Base-by-base conservation (phyloP, 202 grass and related monocot species). In the Panicum virgatum region DNA sequence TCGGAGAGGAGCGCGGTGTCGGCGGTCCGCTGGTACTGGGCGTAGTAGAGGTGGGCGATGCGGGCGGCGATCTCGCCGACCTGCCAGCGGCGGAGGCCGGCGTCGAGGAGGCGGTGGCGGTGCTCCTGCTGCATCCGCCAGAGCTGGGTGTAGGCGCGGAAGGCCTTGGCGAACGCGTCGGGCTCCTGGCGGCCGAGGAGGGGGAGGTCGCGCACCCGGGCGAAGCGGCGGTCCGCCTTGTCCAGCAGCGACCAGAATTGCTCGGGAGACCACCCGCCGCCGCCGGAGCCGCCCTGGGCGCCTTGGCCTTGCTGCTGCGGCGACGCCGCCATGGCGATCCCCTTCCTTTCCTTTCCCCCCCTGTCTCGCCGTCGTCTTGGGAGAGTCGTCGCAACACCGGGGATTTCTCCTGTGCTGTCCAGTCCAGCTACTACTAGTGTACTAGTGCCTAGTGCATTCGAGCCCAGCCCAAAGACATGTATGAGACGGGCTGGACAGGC, bases 41-140 rank as follows among this genome's bases (percentile, higher is more conserved):
- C 89, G 50, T 94, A 98, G 88, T 98, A 98, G 15, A 98, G 92
- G 67, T 93, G 88, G 2, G 95, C 92, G 88, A 95, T 98, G 78
- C 95, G 84, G 27, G 95, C 87, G 72, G 95, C 92, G 79, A 98
- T 91, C 90, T 98, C 92, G 27, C 95, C 95, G 48, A 94, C 81
- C 83, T 98, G 88, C 90, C 95, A 94, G 34, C 95, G 78, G 62
- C 86, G 83, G 79, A 98, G 88, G 1, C 92, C 95, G 22, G 90
- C 94, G 7, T 97, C 94, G 48, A 94, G 62, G 60, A 97, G 90
- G 78, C 89, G 89, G 80, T 88, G 90, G 13, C 94, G 89, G 79
- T 97, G 90, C 77, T 92, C 92, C 81, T 97, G 95, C 83, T 94
- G 92, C 86, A 89, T 90, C 54, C 89, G 91, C 94, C 94, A 97